Conservation (phyloP, 2,329 filamentous ascomycete species). For the Aspergillus sp. region DNA sequence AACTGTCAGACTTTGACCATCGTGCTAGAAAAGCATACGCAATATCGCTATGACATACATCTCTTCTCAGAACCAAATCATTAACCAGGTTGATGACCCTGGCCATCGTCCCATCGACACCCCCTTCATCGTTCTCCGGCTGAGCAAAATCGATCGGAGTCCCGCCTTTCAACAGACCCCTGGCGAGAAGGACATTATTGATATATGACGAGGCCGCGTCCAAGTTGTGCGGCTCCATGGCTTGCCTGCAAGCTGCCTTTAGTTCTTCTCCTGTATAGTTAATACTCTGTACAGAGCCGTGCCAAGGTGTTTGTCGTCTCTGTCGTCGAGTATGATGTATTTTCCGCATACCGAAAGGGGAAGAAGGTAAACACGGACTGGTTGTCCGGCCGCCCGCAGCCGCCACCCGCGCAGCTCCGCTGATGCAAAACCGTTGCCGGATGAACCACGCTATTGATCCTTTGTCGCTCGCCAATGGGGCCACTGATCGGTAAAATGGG, state of each 20-base stretch:
- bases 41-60: constrained; percentile 55
- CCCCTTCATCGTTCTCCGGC: constrained; percentile 56
- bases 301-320: neutral
- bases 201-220: constrained; percentile 58
- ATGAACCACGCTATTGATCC: constrained; percentile 3
- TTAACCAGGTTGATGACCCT: constrained; percentile 89
- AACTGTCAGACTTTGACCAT: constrained; percentile 6
- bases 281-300: constrained; percentile 1
- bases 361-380: constrained; percentile 37
- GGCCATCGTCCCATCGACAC: constrained; percentile 64
- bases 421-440: neutral
- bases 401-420: constrained; percentile 15
- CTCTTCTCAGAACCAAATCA: constrained; percentile 81
- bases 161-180: constrained; percentile 55
- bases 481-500: neutral
- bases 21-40: neutral
- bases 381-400: constrained; percentile 11
- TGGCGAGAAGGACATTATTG: constrained; percentile 59
- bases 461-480: constrained; percentile 7
- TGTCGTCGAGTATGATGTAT: neutral
- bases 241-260: constrained; percentile 20
- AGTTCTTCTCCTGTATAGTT: neutral
- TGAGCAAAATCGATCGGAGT: constrained; percentile 68
- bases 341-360: constrained; percentile 29
- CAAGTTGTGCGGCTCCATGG: constrained; percentile 46